Percentiles rank a stretch among this genome's conserved stretches.
Conservation (phyloP, 495 filamentous ascomycete species). For the Hypoxylon fragiforme region DNA sequence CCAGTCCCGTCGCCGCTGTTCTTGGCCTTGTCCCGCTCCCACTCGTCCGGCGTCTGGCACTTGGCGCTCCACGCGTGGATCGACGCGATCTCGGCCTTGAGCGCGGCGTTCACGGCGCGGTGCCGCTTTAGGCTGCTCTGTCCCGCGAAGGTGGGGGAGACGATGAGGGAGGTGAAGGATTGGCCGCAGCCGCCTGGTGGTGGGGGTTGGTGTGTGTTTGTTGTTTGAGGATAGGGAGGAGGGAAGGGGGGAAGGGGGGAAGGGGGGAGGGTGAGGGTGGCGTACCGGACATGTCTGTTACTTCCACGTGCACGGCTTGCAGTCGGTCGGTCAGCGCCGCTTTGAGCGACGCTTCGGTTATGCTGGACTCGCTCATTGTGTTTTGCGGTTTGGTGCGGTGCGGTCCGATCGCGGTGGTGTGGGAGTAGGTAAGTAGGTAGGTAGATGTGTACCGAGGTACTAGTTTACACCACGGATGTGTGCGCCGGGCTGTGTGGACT, state of each 20-base stretch:
- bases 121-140: slow-evolving; percentile 88
- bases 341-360: slow-evolving; percentile 71
- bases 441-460: no score
- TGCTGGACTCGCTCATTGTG: slow-evolving; percentile 57
- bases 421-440: no score
- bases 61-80: slow-evolving; percentile 99
- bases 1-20: slow-evolving; percentile 37
- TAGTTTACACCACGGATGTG: no score
- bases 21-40: slow-evolving; percentile 65
- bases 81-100: slow-evolving; percentile 90
- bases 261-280: slow-evolving; percentile 15
- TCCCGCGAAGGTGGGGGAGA: slow-evolving; percentile 82
- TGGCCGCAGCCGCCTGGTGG: slow-evolving; percentile 91
- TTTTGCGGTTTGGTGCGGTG: slow-evolving; percentile 2
- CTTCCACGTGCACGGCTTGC: slow-evolving; percentile 82
- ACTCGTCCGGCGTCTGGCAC: slow-evolving; percentile 94
- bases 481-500: no score
- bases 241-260: not conserved
- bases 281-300: slow-evolving; percentile 90
- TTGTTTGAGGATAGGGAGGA: not conserved
- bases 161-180: slow-evolving; percentile 89
- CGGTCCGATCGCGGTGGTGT: no score
- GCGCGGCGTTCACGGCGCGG: slow-evolving; percentile 80
- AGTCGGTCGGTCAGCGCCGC: slow-evolving; percentile 71
- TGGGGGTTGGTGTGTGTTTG: not conserved